Evolutionary conservation across 2,329 filamentous ascomycete species (phyloP).

Genomic region (Reticulascus tulasneorum): DNA sequence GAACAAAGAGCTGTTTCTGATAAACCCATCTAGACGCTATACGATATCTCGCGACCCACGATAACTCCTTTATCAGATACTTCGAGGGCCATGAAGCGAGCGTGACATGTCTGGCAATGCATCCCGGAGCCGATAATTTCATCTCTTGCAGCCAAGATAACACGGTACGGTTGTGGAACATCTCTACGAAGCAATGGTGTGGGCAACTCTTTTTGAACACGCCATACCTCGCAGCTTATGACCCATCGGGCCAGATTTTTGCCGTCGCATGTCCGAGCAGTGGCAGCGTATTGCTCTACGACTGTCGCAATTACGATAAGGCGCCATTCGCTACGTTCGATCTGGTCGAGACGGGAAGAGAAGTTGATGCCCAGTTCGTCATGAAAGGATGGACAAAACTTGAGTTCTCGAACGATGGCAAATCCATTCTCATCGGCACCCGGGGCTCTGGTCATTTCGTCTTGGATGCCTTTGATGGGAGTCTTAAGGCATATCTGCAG

Average conservation of each 20-base stretch:
- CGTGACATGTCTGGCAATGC: conserved; percentile 80
- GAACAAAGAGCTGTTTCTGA: too few relatives aligned
- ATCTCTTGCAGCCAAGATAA: conserved; percentile 89
- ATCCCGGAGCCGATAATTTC: conserved; percentile 85
- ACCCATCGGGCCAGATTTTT: conserved; percentile 88
- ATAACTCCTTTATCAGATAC: conserved; percentile 95
- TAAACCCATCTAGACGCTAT: conserved; percentile 42
- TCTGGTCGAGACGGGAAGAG: conserved; percentile 53
- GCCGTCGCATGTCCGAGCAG: conserved; percentile 80
- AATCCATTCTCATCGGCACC: conserved; percentile 78
- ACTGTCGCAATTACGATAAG: conserved; percentile 90
- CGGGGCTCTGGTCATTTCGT: conserved; percentile 83
- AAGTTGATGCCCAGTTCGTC: conserved; percentile 52
- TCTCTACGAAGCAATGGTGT: conserved; percentile 72
- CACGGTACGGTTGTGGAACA: conserved; percentile 87
- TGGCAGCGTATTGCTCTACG: conserved; percentile 81
- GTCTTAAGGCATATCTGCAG: conserved; percentile 68
- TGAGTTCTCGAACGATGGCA: conserved; percentile 95
- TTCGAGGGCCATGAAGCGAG: conserved; percentile 84
- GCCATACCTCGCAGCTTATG: conserved; percentile 82
- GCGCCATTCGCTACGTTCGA: conserved; percentile 86
- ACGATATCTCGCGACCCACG: conserved; percentile 84
- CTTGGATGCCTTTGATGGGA: conserved; percentile 87
- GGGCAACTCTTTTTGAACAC: conserved; percentile 77
- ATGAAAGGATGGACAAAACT: conserved; percentile 80